Evolutionary conservation across 108 stramenopile species (phyloP).

Genomic region (Poteriospumella lacustris): DNA sequence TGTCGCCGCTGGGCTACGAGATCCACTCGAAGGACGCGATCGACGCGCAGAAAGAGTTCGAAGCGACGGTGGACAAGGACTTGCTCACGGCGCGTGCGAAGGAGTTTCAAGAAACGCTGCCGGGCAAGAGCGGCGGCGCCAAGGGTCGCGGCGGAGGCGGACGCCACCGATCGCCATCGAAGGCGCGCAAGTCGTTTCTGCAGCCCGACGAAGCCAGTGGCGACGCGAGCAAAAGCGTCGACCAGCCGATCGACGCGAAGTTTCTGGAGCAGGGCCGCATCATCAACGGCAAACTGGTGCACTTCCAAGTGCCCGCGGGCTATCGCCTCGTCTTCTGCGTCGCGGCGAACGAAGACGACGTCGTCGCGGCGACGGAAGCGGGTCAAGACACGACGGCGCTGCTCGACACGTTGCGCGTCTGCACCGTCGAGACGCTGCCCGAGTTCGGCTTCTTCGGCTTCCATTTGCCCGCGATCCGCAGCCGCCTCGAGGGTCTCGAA

Average conservation of each 20-base stretch:
- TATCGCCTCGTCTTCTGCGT: not conserved
- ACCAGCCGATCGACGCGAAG: too few species aligned
- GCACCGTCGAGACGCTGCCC: not conserved
- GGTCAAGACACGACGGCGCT: not conserved
- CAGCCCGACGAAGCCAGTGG: too few species aligned
- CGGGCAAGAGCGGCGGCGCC: too few species aligned
- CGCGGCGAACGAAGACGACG: not conserved
- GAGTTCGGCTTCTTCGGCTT: slow-evolving; percentile 4
- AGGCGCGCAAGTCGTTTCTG: too few species aligned
- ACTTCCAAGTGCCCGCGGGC: not conserved
- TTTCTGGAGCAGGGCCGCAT: too few species aligned
- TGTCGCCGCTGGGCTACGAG: slow-evolving; percentile 26
- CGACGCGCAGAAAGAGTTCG: not conserved
- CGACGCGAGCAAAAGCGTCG: too few species aligned
- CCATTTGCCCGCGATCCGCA: not conserved
- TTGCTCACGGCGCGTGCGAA: not conserved
- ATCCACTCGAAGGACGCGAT: not conserved
- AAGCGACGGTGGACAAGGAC: not conserved
- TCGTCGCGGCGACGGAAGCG: not conserved
- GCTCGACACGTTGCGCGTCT: not conserved
- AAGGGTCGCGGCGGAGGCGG: too few species aligned
- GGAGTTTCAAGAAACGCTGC: not conserved
- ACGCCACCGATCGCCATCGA: too few species aligned
- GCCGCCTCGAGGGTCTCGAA: slow-evolving; percentile 3
- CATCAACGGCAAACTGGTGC: not conserved